A percentile compares a stretch with the other conserved stretches of the same genome.
Evolutionary conservation across 768 basidiomycete genomes (phyloP).

Genomic region (Gloeostereum incarnatum): DNA sequence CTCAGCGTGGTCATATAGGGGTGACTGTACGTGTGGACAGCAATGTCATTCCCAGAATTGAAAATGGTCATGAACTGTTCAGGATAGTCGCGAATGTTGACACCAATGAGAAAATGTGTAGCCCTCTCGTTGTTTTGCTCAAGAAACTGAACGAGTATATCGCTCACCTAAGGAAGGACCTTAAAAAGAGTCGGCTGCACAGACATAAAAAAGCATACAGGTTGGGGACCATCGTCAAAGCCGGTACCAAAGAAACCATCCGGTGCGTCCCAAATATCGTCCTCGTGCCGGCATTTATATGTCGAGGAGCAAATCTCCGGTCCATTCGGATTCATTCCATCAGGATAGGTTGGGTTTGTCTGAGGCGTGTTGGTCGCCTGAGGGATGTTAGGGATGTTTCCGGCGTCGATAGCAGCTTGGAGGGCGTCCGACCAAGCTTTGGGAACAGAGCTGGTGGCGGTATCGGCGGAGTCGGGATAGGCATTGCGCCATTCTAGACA

Average conservation of each 20-base stretch:
- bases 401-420: constrained; percentile 51
- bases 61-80: constrained; percentile 46
- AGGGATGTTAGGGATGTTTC: constrained; percentile 67
- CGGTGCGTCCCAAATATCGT: constrained; percentile 74
- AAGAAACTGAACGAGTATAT: constrained; percentile 57
- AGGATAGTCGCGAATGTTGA: constrained; percentile 57
- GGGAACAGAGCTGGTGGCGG: constrained; percentile 47
- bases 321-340: constrained; percentile 32
- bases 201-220: constrained; percentile 17
- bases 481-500: constrained; percentile 49
- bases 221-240: constrained; percentile 78
- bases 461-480: constrained; percentile 44
- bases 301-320: constrained; percentile 68
- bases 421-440: constrained; percentile 66
- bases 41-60: constrained; percentile 34
- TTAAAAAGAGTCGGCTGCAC: constrained; percentile 4
- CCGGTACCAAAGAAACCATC: constrained; percentile 51
- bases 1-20: constrained; percentile 74
- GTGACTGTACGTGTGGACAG: constrained; percentile 62
- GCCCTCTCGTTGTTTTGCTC: constrained; percentile 52
- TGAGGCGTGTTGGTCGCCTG: constrained; percentile 26
- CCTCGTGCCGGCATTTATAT: constrained; percentile 50
- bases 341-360: constrained; percentile 34
- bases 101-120: constrained; percentile 70
- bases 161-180: constrained; percentile 21